phyloP scores from a whole-genome alignment of 179 eudicot genomes.

The Heliamphora pulchella region DNA sequence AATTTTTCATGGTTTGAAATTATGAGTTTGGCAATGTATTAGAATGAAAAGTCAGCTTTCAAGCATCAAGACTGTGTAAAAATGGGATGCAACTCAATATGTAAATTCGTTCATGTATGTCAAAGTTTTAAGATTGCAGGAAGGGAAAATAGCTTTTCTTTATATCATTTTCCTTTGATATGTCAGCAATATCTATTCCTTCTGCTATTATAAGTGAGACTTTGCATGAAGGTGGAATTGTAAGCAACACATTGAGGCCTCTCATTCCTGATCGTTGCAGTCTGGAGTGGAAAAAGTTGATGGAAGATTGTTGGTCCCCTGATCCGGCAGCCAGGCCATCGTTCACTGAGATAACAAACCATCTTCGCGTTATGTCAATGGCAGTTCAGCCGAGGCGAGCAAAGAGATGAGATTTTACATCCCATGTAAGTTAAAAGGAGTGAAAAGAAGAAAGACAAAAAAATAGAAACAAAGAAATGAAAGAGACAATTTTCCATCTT shows the following conservation, averaged over 20 bases:
- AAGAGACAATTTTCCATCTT: not conserved
- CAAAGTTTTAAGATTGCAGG: not conserved
- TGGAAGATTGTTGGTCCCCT: slow-evolving; percentile 88
- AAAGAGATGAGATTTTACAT: slow-evolving; percentile 26
- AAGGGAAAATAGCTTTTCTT: not conserved
- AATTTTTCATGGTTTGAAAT: too few species aligned
- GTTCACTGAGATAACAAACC: slow-evolving; percentile 60
- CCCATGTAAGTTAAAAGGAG: not conserved
- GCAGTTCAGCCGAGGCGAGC: slow-evolving; percentile 55
- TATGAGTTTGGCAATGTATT: too few species aligned
- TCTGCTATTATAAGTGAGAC: too few species aligned
- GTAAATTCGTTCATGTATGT: not conserved
- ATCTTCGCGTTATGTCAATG: slow-evolving; percentile 55
- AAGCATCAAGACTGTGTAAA: not conserved
- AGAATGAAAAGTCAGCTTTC: not conserved
- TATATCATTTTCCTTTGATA: not conserved
- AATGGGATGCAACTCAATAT: not conserved
- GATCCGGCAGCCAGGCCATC: slow-evolving; percentile 76
- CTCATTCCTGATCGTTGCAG: slow-evolving; percentile 66
- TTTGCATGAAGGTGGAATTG: slow-evolving; percentile 55
- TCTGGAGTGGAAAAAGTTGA: slow-evolving; percentile 64
- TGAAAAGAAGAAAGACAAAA: not conserved
- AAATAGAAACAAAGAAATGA: not conserved
- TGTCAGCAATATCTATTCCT: not conserved
- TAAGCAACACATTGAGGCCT: slow-evolving; percentile 75